Evolutionary conservation across 495 filamentous ascomycete species (phyloP).

Genomic region (Collariella sp.): DNA sequence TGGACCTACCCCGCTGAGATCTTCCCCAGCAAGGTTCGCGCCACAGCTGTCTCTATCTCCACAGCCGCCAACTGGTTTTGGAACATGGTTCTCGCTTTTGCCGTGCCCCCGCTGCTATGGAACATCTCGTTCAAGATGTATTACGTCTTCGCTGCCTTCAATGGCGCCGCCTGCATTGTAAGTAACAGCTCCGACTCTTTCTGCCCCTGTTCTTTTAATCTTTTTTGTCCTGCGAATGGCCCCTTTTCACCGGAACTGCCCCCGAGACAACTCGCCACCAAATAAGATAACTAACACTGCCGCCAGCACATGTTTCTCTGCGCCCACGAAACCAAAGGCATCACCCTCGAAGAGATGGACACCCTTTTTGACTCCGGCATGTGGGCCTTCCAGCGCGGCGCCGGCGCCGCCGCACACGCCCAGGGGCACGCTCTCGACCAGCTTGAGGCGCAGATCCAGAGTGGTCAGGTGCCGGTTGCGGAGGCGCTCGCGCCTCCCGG

Average conservation of each 20-base stretch:
- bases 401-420: constrained; percentile 40
- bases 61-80: constrained; percentile 66
- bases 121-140: constrained; percentile 54
- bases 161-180: constrained; percentile 58
- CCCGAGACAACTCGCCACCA: too few relatives aligned
- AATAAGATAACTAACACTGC: too few relatives aligned
- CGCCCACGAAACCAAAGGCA: constrained; percentile 73
- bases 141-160: constrained; percentile 63
- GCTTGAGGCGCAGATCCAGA: constrained; percentile 45
- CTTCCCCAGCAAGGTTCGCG: constrained; percentile 64
- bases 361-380: constrained; percentile 49
- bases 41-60: constrained; percentile 55
- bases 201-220: too few relatives aligned
- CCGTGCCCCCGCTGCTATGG: constrained; percentile 49
- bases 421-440: constrained; percentile 41
- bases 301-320: constrained; percentile 62
- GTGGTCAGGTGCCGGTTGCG: too few relatives aligned
- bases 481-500: too few relatives aligned
- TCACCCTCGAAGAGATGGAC: constrained; percentile 62
- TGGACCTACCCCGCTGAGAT: constrained; percentile 80
- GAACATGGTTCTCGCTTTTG: constrained; percentile 57
- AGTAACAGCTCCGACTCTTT: too few relatives aligned
- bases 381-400: too few relatives aligned
- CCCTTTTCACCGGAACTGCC: too few relatives aligned
- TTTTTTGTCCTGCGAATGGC: too few relatives aligned